Base-by-base conservation (phyloP, 306 rosid genomes). In the Astragalus membranaceus region DNA sequence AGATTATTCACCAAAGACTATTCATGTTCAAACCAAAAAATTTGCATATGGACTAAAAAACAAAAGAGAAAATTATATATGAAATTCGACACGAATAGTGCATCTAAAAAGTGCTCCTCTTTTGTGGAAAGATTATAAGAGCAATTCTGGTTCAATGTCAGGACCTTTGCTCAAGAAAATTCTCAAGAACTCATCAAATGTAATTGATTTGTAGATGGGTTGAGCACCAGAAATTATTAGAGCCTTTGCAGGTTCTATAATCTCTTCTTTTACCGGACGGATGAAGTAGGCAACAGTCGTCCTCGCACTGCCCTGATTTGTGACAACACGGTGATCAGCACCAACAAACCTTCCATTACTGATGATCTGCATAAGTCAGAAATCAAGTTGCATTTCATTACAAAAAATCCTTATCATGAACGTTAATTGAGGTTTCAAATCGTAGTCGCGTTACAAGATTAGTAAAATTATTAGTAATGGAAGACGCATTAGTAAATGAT, bases 281-380 rank as follows among this genome's bases (percentile, higher is more conserved):
- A 87, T 58, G 44, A 89, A 83, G 44, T 79, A 81, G 0, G 88
- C 82, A 51, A 78, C 33, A 0, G 88, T 85, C 11, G 92, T 87
- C 46, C 96, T 69, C 1, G 79, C 67, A 20, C 10, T 60, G 1
- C 55, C 64, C 14, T 83, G 62, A 67, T 87, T 89, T 10, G 92
- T 89, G 37, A 87, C 87, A 8, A 70, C 96, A 51, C 96, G 64
- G 37, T 89, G 96, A n/a, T 87, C 90, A 3, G 79, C 88, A 16
- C 88, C 90, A 4, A 70, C 15, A 0, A 89, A 65, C 79, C 76
- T 83, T 49, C 90, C 85, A 60, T 87, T 87, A 70, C 87, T 87
- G 15, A 89, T 79, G 3, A 89, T 66, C 96, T 86, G 14, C 17
- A 51, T 7, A 3, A 58, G n/a, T 47, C 33, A 53, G 7, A 35